Base-by-base conservation (phyloP, 345 rosid species). In the Euphorbia pulcherrima region DNA sequence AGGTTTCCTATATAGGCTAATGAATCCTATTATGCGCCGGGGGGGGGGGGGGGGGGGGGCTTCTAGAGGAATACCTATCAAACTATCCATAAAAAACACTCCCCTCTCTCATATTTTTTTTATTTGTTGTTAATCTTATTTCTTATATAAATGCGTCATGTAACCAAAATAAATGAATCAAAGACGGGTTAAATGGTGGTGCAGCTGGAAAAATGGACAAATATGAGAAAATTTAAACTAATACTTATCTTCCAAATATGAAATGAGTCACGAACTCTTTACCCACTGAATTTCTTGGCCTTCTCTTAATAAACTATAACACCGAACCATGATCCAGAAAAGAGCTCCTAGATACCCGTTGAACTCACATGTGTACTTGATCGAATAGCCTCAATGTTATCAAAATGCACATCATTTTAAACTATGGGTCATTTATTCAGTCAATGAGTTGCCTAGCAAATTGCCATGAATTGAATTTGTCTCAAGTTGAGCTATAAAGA, bases 291-390 rank as follows among this genome's bases (percentile, higher is more conserved):
- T 60, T 26, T 47, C 48, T 37, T 28, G 16, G 5, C 52, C 26
- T 18, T 44, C 50, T 35, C 10, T 8, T 53, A 0, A 28, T 37
- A 13, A 20, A 17, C 51, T 8, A 29, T 40, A 55, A 53, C 27
- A 54, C 46, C 65, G 21, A 24, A 24, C 28, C 26, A 53, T 20
- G 57, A 24, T 29, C 47, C 60, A 62, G 24, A 41, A 40, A 3
- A 27, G 16, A 52, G 59, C 62, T 61, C 37, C 46, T 56, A 46
- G 59, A 64, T 65, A 65, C 39, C 56, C 21, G 11, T 30, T 18
- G 69, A 72, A 37, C 44, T 74, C 63, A 53, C 83, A 68, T 74
- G 79, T 65, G 81, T 65, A 60, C 72, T 18, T 65, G 68, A 53
- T 47, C 70, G 71, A 65, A 77, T 58, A 60, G 26, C 47, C 68